Conservation (phyloP, 2,329 filamentous ascomycete genomes). For the Plectosphaerella sp. region DNA sequence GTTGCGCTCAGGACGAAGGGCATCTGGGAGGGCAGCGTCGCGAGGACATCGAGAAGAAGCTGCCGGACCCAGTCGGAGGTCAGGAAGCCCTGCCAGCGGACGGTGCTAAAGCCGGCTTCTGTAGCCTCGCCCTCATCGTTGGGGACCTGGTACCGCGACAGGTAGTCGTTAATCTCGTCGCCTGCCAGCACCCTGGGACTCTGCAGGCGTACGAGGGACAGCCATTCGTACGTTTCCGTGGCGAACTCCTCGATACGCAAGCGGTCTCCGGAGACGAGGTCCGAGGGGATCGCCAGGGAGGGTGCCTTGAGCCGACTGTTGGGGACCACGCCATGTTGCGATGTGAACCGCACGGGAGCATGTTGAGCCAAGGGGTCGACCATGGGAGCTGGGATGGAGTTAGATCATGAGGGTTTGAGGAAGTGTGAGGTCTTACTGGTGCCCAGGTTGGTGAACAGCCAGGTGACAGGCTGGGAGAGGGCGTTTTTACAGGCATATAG, state of each 20-base stretch:
- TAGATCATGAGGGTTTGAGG: neutral
- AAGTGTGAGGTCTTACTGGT: constrained; percentile 30
- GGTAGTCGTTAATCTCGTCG: constrained; percentile 62
- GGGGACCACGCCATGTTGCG: constrained; percentile 23
- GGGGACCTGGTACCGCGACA: constrained; percentile 64
- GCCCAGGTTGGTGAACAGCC: constrained; percentile 70
- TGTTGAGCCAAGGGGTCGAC: constrained; percentile 43
- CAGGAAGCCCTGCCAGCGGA: constrained; percentile 59
- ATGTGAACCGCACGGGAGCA: constrained; percentile 37
- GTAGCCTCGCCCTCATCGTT: constrained; percentile 19
- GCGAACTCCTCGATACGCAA: constrained; percentile 59
- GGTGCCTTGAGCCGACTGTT: constrained; percentile 23
- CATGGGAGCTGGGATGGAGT: constrained; percentile 19
- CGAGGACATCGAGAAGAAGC: constrained; percentile 40
- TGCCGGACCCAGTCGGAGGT: constrained; percentile 46
- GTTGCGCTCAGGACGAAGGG: constrained; percentile 55
- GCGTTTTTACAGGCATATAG: constrained; percentile 76
- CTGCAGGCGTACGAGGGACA: constrained; percentile 61
- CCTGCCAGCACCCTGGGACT: constrained; percentile 56
- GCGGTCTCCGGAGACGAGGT: constrained; percentile 29
- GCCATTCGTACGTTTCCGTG: constrained; percentile 67
- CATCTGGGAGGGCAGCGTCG: constrained; percentile 32
- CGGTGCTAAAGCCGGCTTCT: constrained; percentile 36
- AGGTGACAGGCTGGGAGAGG: constrained; percentile 61
- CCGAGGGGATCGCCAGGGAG: constrained; percentile 17